Evolutionary conservation across 768 basidiomycete species (phyloP), one percentile per base, ranked within the genome.

Genomic region (Calocybe indica): DNA sequence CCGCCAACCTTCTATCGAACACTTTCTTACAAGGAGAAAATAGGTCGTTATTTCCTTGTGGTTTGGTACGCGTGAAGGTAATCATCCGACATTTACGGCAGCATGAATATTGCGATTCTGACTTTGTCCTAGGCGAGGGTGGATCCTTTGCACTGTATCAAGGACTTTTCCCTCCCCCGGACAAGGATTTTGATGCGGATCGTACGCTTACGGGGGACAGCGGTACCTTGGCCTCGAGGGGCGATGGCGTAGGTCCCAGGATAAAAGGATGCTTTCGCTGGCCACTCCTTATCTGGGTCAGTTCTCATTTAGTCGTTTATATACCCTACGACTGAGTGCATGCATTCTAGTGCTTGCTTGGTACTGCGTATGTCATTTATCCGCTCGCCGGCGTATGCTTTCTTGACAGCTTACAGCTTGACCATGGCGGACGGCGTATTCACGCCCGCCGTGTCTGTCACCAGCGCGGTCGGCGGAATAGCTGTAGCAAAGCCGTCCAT

Each of bases 391-490:
- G 10, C 28, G 2, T 30, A 14, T 2, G 14, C 30, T 6, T 5
- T n/a, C 13, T 37, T 56, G 29, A 13, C 28, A 32, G 44, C 10
- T 40, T 36, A 14, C 37, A 74, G 77, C 10, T 64, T 85, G 37
- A 83, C 83, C 0, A 73, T 86, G 66, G 78, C 82, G 0, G 84
- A 87, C 51, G 84, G 85, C 32, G 65, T 83, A 14, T 72, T 86
- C 33, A 85, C 83, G 1, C 81, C 83, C 4, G 82, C 84, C 5
- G 83, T 86, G 5, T 82, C 81, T 0, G 79, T 86, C 6, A 82
- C 80, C 0, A 80, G 78, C 35, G 83, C 83, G 5, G 81, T 86
- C 2, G 76, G 68, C 11, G 84, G 85, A n/a, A 81, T 87, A 49
- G 80, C 72, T 0, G 76, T 85, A 10, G 82, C 80, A 7, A 75